phyloP scores from a whole-genome alignment of 768 basidiomycete species.

The Xanthoconium stramineum region DNA sequence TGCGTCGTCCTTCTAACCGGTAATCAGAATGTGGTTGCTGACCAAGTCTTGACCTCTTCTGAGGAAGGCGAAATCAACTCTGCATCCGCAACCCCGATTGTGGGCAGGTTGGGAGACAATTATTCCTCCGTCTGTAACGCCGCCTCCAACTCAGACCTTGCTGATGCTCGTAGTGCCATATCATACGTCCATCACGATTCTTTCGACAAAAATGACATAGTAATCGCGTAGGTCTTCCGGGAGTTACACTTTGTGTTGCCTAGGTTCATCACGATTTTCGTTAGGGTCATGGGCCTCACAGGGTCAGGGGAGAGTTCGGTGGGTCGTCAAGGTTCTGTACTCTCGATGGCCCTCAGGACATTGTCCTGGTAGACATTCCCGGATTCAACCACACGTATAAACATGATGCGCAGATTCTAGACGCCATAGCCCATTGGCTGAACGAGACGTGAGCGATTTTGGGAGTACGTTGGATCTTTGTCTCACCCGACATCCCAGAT shows the following conservation, averaged over 20 bases:
- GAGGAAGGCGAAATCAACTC: too few relatives aligned
- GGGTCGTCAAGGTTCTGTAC: background rate
- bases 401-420: conserved; percentile 9
- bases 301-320: background rate
- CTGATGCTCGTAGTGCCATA: background rate
- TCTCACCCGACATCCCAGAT: conserved; percentile 4
- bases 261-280: background rate
- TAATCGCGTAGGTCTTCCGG: background rate
- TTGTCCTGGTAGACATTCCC: background rate
- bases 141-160: too few relatives aligned
- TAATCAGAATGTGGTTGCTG: too few relatives aligned
- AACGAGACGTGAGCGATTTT: conserved; percentile 11
- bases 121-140: too few relatives aligned
- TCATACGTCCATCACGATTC: background rate
- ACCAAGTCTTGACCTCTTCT: too few relatives aligned
- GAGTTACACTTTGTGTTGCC: background rate
- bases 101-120: too few relatives aligned
- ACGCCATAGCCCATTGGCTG: conserved; percentile 14
- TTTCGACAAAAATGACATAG: conserved; percentile 8
- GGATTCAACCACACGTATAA: too few relatives aligned
- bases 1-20: too few relatives aligned
- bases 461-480: background rate
- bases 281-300: conserved; percentile 23
- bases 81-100: too few relatives aligned
- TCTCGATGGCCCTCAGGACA: conserved; percentile 5